These are phyloP conservation scores for Stygiomarasmius scandens DNA, from an alignment of 1,284 basidiomycete genomes.

Conservation along the genomic window DNA sequence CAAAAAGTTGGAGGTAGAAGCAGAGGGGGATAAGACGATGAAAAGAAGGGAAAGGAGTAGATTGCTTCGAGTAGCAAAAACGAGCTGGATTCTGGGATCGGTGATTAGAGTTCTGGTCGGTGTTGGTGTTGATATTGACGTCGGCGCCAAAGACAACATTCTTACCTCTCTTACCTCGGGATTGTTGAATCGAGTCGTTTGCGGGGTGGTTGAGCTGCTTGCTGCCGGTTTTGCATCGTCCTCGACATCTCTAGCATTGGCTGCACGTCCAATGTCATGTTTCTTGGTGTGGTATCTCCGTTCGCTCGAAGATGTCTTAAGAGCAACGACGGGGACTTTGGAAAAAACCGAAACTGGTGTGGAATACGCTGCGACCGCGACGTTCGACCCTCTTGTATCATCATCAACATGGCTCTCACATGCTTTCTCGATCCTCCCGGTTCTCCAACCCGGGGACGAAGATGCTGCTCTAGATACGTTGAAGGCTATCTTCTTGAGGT, in stretches of 20 bases:
- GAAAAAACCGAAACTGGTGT: conserved; percentile 52
- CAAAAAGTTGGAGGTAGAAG: neutral
- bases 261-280: conserved; percentile 52
- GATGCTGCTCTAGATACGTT: conserved; percentile 44
- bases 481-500: conserved; percentile 37
- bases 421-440: conserved; percentile 54
- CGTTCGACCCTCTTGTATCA: too few relatives aligned
- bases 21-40: conserved; percentile 25
- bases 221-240: neutral
- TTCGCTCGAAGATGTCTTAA: conserved; percentile 40
- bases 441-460: conserved; percentile 71
- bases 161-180: too few relatives aligned
- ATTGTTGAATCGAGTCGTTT: neutral
- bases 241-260: neutral
- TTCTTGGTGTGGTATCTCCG: conserved; percentile 59
- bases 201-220: neutral
- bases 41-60: conserved; percentile 22
- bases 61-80: neutral
- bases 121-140: neutral
- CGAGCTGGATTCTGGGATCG: neutral
- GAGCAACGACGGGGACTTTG: too few relatives aligned
- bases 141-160: too few relatives aligned
- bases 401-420: conserved; percentile 68
- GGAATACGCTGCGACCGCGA: too few relatives aligned
- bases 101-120: neutral